Base-by-base conservation (phyloP, 208 protist genomes). In the Phytomonas sp. region DNA sequence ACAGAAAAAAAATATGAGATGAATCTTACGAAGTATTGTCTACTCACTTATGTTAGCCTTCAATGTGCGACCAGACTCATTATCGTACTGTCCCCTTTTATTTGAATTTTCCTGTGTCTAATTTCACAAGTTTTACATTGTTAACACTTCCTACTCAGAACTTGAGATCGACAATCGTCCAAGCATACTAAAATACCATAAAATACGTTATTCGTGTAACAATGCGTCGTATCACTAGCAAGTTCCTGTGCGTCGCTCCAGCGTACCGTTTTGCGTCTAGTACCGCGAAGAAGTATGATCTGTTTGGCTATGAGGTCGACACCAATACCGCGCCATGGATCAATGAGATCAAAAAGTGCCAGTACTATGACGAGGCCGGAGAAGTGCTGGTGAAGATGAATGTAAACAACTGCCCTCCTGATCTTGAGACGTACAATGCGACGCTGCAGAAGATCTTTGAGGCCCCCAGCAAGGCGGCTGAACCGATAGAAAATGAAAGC, bases 311-410 rank as follows among this genome's bases (percentile, higher is more conserved):
- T 79, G 89, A 95, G 69, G 86, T 93, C 43, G 81, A 90, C 76
- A 92, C 87, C 33, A 90, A 93, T 80, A 93, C 83, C 8, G 79
- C 79, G 31, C 83, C 83, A 68, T 95, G 87, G 84, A 93, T 93
- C 73, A 81, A 88, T 68, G 87, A 89, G 76, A 91, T 94, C 71
- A 86, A 89, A 70, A 82, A 75, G 65, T 90, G 83, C 75, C 81
- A 86, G 74, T 89, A 85, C 76, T 95, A 93, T 79, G 87, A 95
- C 75, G 87, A 95, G 66, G 89, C 89, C 66, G 89, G 89, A 66
- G 89, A 95, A 79, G 80, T 93, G 67, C 78, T 95, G 29, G 89
- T 95, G 73, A 83, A 76, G 78, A 95, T 95, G 89, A 95, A 95
- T 74, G 83, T 92, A 73, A 87, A 86, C 78, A 95, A 95, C 85